Evolutionary conservation across 176 grass and related monocot species (phyloP).

Genomic region (Eleusine coracana): DNA sequence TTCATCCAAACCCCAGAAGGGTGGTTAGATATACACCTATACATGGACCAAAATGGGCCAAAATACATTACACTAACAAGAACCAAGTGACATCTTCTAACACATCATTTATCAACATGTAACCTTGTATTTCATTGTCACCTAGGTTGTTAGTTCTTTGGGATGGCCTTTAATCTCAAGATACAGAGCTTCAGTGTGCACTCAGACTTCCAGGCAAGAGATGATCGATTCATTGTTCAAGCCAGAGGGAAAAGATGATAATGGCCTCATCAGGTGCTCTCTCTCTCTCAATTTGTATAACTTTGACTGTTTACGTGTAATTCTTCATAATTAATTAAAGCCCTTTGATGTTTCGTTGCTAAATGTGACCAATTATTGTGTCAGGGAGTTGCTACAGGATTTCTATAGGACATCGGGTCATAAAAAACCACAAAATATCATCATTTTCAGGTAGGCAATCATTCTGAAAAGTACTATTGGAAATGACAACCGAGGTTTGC

Average conservation of each 20-base stretch:
- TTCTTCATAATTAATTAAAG: too few species aligned
- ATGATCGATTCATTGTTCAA: constrained; percentile 69
- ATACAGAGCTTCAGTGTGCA: constrained; percentile 70
- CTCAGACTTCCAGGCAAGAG: constrained; percentile 49
- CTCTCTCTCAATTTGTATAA: not conserved
- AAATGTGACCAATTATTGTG: not conserved
- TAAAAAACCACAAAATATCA: constrained; percentile 48
- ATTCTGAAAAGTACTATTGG: not conserved
- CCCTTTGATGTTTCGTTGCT: too few species aligned
- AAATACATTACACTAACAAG: too few species aligned
- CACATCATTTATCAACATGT: not conserved
- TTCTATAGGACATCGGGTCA: constrained; percentile 45
- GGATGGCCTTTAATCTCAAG: constrained; percentile 67
- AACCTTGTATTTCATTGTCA: not conserved
- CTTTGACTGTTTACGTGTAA: not conserved
- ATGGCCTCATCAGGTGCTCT: constrained; percentile 54
- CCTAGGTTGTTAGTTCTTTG: constrained; percentile 71
- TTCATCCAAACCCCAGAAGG: too few species aligned
- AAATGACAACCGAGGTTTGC: too few species aligned
- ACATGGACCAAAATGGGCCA: too few species aligned
- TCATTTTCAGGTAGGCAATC: constrained; percentile 59
- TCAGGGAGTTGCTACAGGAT: constrained; percentile 48
- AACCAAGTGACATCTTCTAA: not conserved
- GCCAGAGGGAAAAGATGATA: constrained; percentile 19
- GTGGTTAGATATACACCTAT: too few species aligned